A percentile compares a stretch with the other conserved stretches of the same genome.
These are phyloP conservation scores for Earliella scabrosa DNA, from an alignment of 1,284 basidiomycete species.

Conservation along the genomic window DNA sequence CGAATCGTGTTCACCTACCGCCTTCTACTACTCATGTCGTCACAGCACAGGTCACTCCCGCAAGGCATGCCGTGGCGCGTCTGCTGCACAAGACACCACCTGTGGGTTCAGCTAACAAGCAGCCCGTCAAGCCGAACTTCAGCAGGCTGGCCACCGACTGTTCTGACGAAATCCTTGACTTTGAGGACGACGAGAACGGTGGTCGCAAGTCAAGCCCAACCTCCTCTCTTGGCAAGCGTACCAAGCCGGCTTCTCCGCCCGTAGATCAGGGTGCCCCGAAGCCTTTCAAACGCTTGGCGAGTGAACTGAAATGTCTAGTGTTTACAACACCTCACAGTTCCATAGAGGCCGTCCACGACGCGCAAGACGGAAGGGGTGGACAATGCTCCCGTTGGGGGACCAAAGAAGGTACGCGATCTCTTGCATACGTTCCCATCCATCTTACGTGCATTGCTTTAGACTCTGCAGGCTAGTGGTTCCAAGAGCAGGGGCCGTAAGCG, in stretches of 20 bases:
- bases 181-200: slow-evolving; percentile 26
- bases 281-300: slow-evolving; percentile 29
- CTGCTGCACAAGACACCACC: slow-evolving; percentile 7
- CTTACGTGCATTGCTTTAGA: background rate
- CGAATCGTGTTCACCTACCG: slow-evolving; percentile 7
- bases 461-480: slow-evolving; percentile 12
- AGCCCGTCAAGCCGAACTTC: slow-evolving; percentile 27
- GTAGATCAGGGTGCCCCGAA: slow-evolving; percentile 8
- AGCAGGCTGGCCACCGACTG: slow-evolving; percentile 31
- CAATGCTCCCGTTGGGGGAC: background rate
- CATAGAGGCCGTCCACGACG: too few relatives aligned
- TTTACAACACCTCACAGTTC: too few relatives aligned
- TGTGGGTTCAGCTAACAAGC: background rate
- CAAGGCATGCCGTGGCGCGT: background rate
- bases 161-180: slow-evolving; percentile 37
- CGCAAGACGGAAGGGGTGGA: slow-evolving; percentile 20
- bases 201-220: slow-evolving; percentile 10
- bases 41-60: slow-evolving; percentile 3
- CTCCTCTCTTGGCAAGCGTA: slow-evolving; percentile 28
- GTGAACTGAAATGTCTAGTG: too few relatives aligned
- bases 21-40: slow-evolving; percentile 4
- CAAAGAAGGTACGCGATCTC: slow-evolving; percentile 8
- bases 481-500: slow-evolving; percentile 21
- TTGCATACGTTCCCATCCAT: background rate
- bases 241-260: slow-evolving; percentile 11